Conservation (phyloP, 2,329 filamentous ascomycete genomes). For the Chaetomiaceae sp. region DNA sequence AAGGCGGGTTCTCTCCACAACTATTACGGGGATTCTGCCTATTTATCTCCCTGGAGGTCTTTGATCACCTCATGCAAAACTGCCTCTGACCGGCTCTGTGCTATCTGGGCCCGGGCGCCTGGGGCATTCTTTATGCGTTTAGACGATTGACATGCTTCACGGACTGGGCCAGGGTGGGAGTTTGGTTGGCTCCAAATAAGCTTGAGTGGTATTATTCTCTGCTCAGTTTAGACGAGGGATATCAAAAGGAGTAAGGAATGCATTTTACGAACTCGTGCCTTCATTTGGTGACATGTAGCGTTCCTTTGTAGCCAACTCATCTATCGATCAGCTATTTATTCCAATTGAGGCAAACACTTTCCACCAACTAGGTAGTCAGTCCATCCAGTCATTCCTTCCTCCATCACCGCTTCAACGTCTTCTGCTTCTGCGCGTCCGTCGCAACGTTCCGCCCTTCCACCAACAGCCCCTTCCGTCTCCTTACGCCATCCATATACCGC, state of each 20-base stretch:
- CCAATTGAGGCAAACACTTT: no score
- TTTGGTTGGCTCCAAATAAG: slow-evolving; percentile 2
- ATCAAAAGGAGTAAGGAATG: slow-evolving; percentile 21
- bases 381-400: no score
- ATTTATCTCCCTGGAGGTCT: background rate
- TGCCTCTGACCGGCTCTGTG: background rate
- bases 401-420: slow-evolving; percentile 62
- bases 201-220: slow-evolving; percentile 6
- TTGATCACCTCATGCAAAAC: slow-evolving; percentile 10
- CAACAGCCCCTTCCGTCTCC: slow-evolving; percentile 80
- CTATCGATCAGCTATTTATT: background rate
- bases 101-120: background rate
- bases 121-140: background rate
- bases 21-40: background rate
- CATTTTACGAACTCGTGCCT: slow-evolving; percentile 5
- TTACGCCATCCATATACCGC: slow-evolving; percentile 87
- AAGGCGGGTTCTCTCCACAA: background rate
- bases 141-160: slow-evolving; percentile 16
- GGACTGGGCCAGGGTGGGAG: slow-evolving; percentile 1
- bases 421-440: slow-evolving; percentile 88
- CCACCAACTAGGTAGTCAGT: no score
- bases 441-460: slow-evolving; percentile 74
- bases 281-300: background rate
- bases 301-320: no score
- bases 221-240: slow-evolving; percentile 19